phyloP scores from a whole-genome alignment of 768 basidiomycete species.

The Boletellus sp. region DNA sequence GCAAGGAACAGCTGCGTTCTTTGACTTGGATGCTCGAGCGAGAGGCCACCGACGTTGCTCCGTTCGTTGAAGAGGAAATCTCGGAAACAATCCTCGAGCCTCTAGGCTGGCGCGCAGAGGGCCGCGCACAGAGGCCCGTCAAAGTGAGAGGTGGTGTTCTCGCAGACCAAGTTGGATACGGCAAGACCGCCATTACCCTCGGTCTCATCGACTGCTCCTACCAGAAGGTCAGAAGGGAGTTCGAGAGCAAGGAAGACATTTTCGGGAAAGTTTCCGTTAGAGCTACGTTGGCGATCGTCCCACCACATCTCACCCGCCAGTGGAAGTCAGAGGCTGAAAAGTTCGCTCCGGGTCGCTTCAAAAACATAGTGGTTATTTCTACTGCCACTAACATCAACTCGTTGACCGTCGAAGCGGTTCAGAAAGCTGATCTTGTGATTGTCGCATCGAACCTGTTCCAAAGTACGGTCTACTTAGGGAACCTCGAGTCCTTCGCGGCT shows the following conservation, averaged over 20 bases:
- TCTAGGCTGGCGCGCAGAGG: slow-evolving; percentile 93
- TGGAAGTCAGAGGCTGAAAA: slow-evolving; percentile 86
- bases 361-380: slow-evolving; percentile 58
- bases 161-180: slow-evolving; percentile 95
- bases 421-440: slow-evolving; percentile 82
- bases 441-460: slow-evolving; percentile 86
- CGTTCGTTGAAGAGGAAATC: slow-evolving; percentile 92
- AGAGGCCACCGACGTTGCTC: slow-evolving; percentile 57
- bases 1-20: slow-evolving; percentile 86
- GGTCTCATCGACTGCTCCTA: slow-evolving; percentile 77
- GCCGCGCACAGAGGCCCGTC: slow-evolving; percentile 74
- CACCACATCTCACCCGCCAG: slow-evolving; percentile 84
- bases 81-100: slow-evolving; percentile 84
- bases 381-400: slow-evolving; percentile 69
- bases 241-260: slow-evolving; percentile 44
- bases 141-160: slow-evolving; percentile 84
- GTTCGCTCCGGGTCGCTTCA: slow-evolving; percentile 52
- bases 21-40: slow-evolving; percentile 89
- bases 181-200: slow-evolving; percentile 93
- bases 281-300: slow-evolving; percentile 82
- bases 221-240: slow-evolving; percentile 54
- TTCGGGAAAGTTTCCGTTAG: slow-evolving; percentile 70
- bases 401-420: slow-evolving; percentile 66
- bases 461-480: slow-evolving; percentile 70
- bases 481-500: slow-evolving; percentile 66